Evolutionary conservation across 192 early-diverging fungal genomes (phyloP).

Genomic region (Pecoramyces ruminantium): DNA sequence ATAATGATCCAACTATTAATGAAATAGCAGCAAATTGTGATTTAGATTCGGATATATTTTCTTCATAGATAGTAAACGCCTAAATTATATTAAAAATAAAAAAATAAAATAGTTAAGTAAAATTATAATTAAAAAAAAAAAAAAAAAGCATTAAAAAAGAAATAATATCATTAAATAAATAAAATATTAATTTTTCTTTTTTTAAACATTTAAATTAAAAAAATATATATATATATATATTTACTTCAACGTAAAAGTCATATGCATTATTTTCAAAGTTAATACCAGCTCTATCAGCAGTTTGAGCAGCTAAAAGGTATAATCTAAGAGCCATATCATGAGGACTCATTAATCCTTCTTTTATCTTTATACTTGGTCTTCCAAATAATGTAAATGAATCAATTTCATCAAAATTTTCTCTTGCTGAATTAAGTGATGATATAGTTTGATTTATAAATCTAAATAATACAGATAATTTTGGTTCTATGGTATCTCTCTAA

Average conservation of each 20-base stretch:
- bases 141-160: no score
- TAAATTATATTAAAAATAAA: not conserved
- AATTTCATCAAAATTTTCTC: constrained; percentile 21
- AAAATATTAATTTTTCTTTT: no score
- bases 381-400: no score
- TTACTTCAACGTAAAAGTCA: constrained; percentile 83
- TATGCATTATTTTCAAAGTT: constrained; percentile 81
- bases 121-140: no score
- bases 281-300: constrained; percentile 57
- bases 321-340: constrained; percentile 54
- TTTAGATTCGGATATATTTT: constrained; percentile 80
- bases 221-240: not conserved
- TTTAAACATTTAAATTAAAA: not conserved
- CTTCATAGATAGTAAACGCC: constrained; percentile 94
- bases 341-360: constrained; percentile 13
- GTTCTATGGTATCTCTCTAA: constrained; percentile 1
- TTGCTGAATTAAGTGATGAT: constrained; percentile 36
- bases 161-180: no score
- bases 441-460: constrained; percentile 80
- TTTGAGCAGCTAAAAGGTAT: constrained; percentile 71
- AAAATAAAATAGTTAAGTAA: no score
- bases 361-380: constrained; percentile 4
- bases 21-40: constrained; percentile 81
- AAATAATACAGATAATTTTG: constrained; percentile 51
- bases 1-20: constrained; percentile 71